Evolutionary conservation across 2,329 filamentous ascomycete species (phyloP), one percentile per base, ranked within the genome.

Genomic region (Triangularia verruculosa): DNA sequence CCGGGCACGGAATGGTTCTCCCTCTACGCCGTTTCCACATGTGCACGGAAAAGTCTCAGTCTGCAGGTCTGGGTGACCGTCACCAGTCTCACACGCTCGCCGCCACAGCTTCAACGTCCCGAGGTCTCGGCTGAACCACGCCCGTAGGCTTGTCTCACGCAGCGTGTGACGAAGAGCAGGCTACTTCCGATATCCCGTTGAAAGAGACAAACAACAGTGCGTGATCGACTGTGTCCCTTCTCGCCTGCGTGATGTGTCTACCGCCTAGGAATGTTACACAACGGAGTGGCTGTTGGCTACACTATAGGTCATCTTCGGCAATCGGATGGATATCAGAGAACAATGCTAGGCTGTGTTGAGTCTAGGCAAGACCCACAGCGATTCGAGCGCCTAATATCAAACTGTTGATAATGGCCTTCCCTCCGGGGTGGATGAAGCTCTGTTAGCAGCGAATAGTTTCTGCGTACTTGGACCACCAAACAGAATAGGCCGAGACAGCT

Each of bases 371-470:
- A 15, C 34, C 34, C 34, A 59, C 27, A 61, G 32, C 30, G 56
- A n/a, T 59, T 53, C 43, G 61, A 57, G 56, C 39, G 54, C 43
- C 59, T 47, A 61, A 64, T 64, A 64, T 64, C 58, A 61, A 34
- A 28, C 15, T 30, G 17, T 43, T 57, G 28, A 25, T 57, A 57
- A 61, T 64, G 39, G 43, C n/a, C 15, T 20, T 57, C 27, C 43
- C 24, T 27, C 57, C 51, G 15, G 51, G 51, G n/a, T 28, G 22
- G 51, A 27, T 47, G 39, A 54, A 15, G 28, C 57, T 60, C 39
- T 20, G 43, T 55, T 30, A 27, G 12, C 56, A 24, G 24, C 28
- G 47, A 43, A 34, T 39, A 11, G 34, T 39, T 52, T 39, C 57
- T 59, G n/a, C n/a, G n/a, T n/a, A 59, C 30, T 51, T 58, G 28